phyloP scores from a whole-genome alignment of 768 basidiomycete genomes.

The Lactifluus echinatus region DNA sequence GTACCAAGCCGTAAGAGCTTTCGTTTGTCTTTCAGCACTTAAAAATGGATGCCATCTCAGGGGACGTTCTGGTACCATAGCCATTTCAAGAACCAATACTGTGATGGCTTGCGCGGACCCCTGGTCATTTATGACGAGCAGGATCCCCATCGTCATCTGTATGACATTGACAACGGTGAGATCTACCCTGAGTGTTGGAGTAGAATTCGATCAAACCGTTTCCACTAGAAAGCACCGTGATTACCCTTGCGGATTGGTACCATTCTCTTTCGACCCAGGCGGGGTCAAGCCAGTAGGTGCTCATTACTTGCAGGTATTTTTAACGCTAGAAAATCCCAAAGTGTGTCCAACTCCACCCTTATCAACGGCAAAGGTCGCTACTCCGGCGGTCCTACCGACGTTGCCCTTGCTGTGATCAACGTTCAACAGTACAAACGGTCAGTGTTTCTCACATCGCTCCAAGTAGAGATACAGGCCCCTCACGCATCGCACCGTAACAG shows the following conservation, averaged over 20 bases:
- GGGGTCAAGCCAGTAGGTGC: background rate
- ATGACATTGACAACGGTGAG: slow-evolving; percentile 25
- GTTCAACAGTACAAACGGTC: slow-evolving; percentile 9
- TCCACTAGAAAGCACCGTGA: slow-evolving; percentile 19
- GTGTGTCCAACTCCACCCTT: slow-evolving; percentile 15
- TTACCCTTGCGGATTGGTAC: slow-evolving; percentile 25
- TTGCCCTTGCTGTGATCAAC: slow-evolving; percentile 15
- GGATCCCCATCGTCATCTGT: slow-evolving; percentile 22
- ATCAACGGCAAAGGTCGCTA: too few species aligned
- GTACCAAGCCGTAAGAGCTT: slow-evolving; percentile 29
- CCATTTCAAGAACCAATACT: slow-evolving; percentile 32
- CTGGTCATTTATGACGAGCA: too few species aligned
- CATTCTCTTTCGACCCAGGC: background rate
- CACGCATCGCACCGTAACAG: background rate
- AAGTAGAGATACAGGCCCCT: background rate
- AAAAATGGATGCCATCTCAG: background rate
- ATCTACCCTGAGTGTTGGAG: background rate
- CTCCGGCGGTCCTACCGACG: too few species aligned
- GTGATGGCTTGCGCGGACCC: slow-evolving; percentile 29
- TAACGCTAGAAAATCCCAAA: background rate
- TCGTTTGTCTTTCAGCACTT: slow-evolving; percentile 21
- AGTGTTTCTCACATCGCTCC: background rate
- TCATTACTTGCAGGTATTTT: background rate
- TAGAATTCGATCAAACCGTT: background rate
- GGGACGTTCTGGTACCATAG: slow-evolving; percentile 31